Conservation (phyloP, 129 eudicot genomes). For the Arctium minus region DNA sequence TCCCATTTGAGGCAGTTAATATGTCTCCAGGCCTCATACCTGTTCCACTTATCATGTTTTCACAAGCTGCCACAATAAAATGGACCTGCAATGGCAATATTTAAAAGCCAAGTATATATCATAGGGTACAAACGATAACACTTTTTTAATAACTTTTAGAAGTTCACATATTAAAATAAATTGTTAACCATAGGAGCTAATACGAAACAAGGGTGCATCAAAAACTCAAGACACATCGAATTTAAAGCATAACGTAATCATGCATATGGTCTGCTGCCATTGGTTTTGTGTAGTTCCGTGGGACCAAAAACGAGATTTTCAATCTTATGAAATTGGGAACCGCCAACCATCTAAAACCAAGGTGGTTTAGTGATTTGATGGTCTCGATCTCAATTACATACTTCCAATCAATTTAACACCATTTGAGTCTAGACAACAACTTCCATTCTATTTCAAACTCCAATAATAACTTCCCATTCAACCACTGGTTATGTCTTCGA, state of each 20-base stretch:
- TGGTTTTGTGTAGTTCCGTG: neutral
- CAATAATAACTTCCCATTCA: too few relatives aligned
- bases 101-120: neutral
- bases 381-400: too few relatives aligned
- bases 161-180: neutral
- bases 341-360: too few relatives aligned
- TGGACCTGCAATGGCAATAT: conserved; percentile 63
- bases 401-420: too few relatives aligned
- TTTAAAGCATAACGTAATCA: neutral
- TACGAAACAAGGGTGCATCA: neutral
- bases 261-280: neutral
- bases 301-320: neutral
- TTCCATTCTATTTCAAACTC: too few relatives aligned
- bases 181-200: neutral
- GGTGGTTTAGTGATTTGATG: too few relatives aligned
- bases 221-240: neutral
- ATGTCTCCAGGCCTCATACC: conserved; percentile 99
- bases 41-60: conserved; percentile 97
- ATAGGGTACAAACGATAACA: neutral
- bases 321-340: neutral
- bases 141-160: conserved; percentile 5
- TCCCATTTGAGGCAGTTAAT: conserved; percentile 95
- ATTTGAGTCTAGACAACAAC: too few relatives aligned
- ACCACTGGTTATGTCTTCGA: too few relatives aligned
- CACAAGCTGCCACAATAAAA: conserved; percentile 98